Base-by-base conservation (phyloP, 345 rosid species). In the Leavenworthia alabamica region DNA sequence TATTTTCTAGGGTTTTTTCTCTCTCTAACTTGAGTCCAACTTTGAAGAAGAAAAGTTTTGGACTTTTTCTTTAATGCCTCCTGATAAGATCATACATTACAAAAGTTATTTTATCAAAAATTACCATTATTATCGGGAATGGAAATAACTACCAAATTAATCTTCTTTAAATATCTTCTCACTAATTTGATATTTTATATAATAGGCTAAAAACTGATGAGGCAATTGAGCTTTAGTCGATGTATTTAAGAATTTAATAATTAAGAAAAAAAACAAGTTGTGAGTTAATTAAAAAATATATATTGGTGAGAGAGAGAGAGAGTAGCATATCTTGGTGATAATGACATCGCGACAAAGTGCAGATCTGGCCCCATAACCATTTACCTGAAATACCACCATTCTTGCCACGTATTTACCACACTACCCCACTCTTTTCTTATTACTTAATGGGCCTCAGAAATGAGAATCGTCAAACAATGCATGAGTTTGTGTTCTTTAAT, bases 241-340 rank as follows among this genome's bases (percentile, higher is more conserved):
- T 35, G 39, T 35, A 14, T 35, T 35, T 12, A 12, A 2, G 14
- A 12, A 35, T 35, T 35, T 33, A 29, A 29, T 2, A 8, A 10
- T n/a, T n/a, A n/a, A n/a, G n/a, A 7, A 4, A 49, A 31, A 33
- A 33, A 4, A 42, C 22, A 20, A 20, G 22, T 20, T 20, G 22
- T 20, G 2, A 1, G 22, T 20, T 15, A 27, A 8, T 8, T 10
- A 4, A 11, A 29, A 9, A 9, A 36, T 8, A 10, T 42, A 35
- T n/a, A n/a, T 1, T 28, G 60, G 44, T 10, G 5, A n/a, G 47
- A 17, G 26, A 2, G 58, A 14, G 45, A 46, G 45, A 48, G 58
- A 40, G 75, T 86, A 81, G 55, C 78, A 80, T 54, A 89, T 89
- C 96, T 81, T 43, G 29, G 69, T 10, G 90, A 83, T 14, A 81